phyloP scores from a whole-genome alignment of 768 basidiomycete species.

The Amylocystis lapponica region DNA sequence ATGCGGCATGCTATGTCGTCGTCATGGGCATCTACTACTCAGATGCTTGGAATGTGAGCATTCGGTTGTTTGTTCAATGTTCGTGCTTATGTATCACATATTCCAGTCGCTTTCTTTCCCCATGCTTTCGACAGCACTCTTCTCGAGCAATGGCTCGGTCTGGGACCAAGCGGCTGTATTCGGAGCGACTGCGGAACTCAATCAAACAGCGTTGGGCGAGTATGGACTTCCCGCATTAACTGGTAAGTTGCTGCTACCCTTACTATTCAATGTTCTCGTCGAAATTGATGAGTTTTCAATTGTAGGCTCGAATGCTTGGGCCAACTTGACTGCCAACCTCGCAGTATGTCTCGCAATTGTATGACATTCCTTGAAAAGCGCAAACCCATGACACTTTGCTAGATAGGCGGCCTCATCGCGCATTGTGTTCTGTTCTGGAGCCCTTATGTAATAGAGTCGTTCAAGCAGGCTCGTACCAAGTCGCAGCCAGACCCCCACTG shows the following conservation, averaged over 20 bases:
- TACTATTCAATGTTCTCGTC: too few relatives aligned
- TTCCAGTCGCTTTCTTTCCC: constrained; percentile 46
- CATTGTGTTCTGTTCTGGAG: constrained; percentile 57
- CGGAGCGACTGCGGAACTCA: constrained; percentile 43
- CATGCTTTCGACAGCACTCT: constrained; percentile 56
- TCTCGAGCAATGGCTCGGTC: constrained; percentile 45
- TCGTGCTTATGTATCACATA: constrained; percentile 16
- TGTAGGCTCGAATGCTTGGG: constrained; percentile 46
- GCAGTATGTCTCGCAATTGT: constrained; percentile 32
- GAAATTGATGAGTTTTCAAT: too few relatives aligned
- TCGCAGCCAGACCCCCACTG: constrained; percentile 55
- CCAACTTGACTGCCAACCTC: constrained; percentile 42
- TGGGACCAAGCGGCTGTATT: constrained; percentile 54
- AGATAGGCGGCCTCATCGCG: constrained; percentile 58
- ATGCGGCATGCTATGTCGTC: constrained; percentile 43
- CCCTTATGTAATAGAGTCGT: constrained; percentile 40
- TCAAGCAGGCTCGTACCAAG: constrained; percentile 40
- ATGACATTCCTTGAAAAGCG: too few relatives aligned
- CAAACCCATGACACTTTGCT: too few relatives aligned
- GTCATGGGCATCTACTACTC: constrained; percentile 56
- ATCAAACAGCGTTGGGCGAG: constrained; percentile 46
- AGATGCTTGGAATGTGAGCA: constrained; percentile 51
- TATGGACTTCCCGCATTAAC: constrained; percentile 36
- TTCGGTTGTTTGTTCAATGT: constrained; percentile 13
- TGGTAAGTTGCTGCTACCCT: constrained; percentile 10